Base-by-base conservation (phyloP, 352 stramenopile species). In the Bremia lactucae region DNA sequence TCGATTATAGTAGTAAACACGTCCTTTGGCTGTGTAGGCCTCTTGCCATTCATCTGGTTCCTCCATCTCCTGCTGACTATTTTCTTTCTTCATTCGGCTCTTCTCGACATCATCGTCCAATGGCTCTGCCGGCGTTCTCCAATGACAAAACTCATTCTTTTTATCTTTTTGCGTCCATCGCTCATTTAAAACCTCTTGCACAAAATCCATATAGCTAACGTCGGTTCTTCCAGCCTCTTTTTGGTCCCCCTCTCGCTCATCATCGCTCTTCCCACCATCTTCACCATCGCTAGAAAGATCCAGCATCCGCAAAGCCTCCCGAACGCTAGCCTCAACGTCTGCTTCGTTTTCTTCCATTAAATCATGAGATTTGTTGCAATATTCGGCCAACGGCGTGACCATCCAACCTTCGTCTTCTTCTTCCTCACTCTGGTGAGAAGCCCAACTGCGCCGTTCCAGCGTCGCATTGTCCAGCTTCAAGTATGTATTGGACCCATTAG, bases 1-100 rank as follows among this genome's bases (percentile, higher is more conserved):
- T 15, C 77, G 72, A 31, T 92, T 92, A 68, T 92, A 92, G 63
- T 89, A 92, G 53, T 92, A 92, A 0, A 88, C 78, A n/a, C 76
- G 68, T 1, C 80, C 80, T 54, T 89, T 87, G 0, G 72, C 80
- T 1, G 80, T 92, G 46, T 79, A 92, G 4, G 80, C 80, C 46
- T 89, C 72, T 28, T 85, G 70, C 80, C 80, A 92, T 38, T 89
- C 76, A 43, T 80, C 65, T 6, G 67, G 47, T 5, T 59, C 40
- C 7, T 10, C 20, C 21, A 49, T 49, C 7, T 60, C 10, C 19
- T 57, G 37, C 14, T 61, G 20, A 8, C 20, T 7, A n/a, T 11
- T 43, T 18, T 28, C 6, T 1, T 35, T 40, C 10, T 53, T 44
- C 20, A 26, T 8, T 0, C 20, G 18, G 15, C 55, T 36, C 8